phyloP scores from a whole-genome alignment of 177 flowering plant genomes.

The Tripterygium wilfordii region DNA sequence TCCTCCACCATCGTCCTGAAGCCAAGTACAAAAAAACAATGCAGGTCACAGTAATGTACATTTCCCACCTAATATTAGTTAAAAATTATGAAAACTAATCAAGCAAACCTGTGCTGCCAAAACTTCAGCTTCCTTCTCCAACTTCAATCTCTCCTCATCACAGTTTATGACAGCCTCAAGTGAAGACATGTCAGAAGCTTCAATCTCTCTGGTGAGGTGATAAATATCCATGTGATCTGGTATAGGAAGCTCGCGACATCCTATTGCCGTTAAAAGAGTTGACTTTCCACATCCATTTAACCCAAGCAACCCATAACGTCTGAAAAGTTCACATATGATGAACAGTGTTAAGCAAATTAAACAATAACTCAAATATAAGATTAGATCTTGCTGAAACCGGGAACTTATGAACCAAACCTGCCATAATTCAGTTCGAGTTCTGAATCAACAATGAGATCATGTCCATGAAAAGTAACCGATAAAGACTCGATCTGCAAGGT shows the following conservation, averaged over 20 bases:
- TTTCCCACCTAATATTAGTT: neutral
- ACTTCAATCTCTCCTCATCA: constrained; percentile 80
- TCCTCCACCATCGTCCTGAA: constrained; percentile 84
- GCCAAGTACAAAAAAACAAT: neutral
- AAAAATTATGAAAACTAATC: neutral
- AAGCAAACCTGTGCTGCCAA: constrained; percentile 58
- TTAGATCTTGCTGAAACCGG: no score
- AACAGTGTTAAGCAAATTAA: neutral
- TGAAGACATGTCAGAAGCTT: constrained; percentile 92
- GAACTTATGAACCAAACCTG: constrained; percentile 70
- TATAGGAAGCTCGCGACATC: constrained; percentile 83
- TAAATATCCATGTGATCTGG: constrained; percentile 98
- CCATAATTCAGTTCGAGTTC: constrained; percentile 93
- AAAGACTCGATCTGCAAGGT: constrained; percentile 91
- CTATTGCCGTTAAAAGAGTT: constrained; percentile 82
- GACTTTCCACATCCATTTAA: constrained; percentile 97
- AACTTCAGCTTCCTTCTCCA: constrained; percentile 85
- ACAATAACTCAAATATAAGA: no score
- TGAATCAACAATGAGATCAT: constrained; percentile 92
- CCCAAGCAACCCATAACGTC: constrained; percentile 95
- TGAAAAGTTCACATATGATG: constrained; percentile 16
- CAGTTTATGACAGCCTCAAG: constrained; percentile 85
- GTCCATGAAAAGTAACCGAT: constrained; percentile 93
- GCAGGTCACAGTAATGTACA: neutral
- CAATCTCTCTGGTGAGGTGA: constrained; percentile 85